Base-by-base conservation (phyloP, 2,329 filamentous ascomycete species). In the Ophiosphaerella narmari region DNA sequence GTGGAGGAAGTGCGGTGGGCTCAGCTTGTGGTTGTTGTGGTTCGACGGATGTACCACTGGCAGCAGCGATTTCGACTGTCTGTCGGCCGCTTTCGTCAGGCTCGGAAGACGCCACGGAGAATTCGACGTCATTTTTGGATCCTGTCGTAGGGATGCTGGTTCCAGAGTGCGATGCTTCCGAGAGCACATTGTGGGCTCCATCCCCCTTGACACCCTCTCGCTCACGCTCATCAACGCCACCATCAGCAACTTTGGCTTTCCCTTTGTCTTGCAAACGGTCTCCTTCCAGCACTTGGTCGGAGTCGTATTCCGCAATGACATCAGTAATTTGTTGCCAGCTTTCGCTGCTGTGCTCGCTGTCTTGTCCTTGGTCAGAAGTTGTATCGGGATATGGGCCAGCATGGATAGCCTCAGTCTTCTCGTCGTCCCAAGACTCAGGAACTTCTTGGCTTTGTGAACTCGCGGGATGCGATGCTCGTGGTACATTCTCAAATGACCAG, bases 251-350 rank as follows among this genome's bases (percentile, higher is more conserved):
- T 44, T 50, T 68, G 12, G 55, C 61, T 60, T 72, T 70, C 24
- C 63, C 66, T 52, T 68, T 69, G 44, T 63, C 58, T 45, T 52
- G 55, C 55, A 54, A 24, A 32, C 42, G 35, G 33, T 46, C 52
- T 57, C 57, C 52, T 62, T 64, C 65, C 55, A 61, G 53, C 54
- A 55, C 54, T 62, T 62, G 57, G 62, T 63, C 60, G 49, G 59
- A 62, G 50, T 58, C 59, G 42, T 65, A 58, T 26, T 65, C 65
- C 34, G 61, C 57, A 50, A 58, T 52, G 21, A 60, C 55, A 35
- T 71, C 59, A 26, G 67, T 58, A 33, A 75, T 58, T 43, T 74
- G 71, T 54, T 75, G 73, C 73, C 73, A 75, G 47, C 73, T 75
- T 54, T 65, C 72, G 46, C 67, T 72, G 44, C 71, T 74, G 46